These are phyloP conservation scores for Fusarium newnesense DNA, from an alignment of 2,329 filamentous ascomycete genomes.

Conservation along the genomic window DNA sequence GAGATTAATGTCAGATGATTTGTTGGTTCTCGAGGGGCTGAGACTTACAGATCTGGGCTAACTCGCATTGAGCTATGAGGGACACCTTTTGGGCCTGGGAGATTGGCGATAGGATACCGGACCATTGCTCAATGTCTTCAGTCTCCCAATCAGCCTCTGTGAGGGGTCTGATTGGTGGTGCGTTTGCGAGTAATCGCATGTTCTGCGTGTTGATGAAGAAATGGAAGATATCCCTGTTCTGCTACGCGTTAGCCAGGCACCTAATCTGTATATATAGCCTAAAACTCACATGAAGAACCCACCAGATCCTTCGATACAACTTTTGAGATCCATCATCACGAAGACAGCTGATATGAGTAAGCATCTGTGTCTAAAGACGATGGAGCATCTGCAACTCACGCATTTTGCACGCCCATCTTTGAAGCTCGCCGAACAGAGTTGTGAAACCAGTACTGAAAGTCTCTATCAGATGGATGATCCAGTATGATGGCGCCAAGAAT, in stretches of 20 bases:
- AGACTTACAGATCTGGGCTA: constrained; percentile 23
- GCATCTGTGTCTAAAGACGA: fast-evolving
- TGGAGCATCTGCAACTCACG: neutral
- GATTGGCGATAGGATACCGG: neutral
- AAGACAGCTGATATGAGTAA: neutral
- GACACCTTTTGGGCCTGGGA: constrained; percentile 5
- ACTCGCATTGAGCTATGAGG: constrained; percentile 5
- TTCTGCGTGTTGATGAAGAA: constrained; percentile 22
- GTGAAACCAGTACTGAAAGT: constrained; percentile 36
- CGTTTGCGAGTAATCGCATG: neutral
- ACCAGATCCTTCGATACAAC: constrained; percentile 32
- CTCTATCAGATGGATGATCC: constrained; percentile 21
- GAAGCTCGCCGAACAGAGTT: constrained; percentile 25
- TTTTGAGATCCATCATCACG: neutral
- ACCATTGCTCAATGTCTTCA: neutral
- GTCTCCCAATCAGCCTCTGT: constrained; percentile 25
- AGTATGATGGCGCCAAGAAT: constrained; percentile 17
- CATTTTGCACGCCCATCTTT: constrained; percentile 5
- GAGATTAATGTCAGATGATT: neutral
- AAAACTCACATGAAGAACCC: constrained; percentile 26
- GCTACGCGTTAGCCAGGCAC: fast-evolving
- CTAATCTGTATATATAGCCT: no score
- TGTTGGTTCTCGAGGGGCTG: fast-evolving
- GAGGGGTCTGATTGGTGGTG: neutral
- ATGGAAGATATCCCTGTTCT: constrained; percentile 23